A percentile compares a stretch with the other conserved stretches of the same genome.
These are phyloP conservation scores for Penicillium frequentans DNA, from an alignment of 2,329 filamentous ascomycete genomes.

Conservation along the genomic window DNA sequence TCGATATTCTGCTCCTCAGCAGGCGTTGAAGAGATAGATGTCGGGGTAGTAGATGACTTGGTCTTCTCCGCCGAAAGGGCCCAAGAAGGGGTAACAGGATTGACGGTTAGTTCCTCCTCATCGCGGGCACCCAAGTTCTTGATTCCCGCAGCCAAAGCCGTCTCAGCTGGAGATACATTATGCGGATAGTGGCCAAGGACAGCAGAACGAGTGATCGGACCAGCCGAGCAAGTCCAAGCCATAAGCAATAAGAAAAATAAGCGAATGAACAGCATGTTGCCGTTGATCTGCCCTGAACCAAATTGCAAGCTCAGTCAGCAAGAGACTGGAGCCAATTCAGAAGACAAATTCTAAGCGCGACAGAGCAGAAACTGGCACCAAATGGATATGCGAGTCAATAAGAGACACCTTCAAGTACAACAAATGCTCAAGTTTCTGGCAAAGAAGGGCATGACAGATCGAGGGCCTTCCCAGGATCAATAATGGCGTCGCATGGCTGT, in stretches of 20 bases:
- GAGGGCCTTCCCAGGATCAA: neutral
- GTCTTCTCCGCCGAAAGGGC: neutral
- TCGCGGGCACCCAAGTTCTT: neutral
- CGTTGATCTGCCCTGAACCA: neutral
- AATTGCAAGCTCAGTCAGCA: neutral
- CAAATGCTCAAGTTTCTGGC: neutral
- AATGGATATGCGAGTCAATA: neutral
- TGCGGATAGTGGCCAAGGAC: neutral
- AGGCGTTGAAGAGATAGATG: neutral
- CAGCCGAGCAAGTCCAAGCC: slow-evolving; percentile 19
- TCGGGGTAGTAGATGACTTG: neutral
- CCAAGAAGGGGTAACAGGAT: neutral
- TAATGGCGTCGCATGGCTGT: neutral
- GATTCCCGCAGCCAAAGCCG: neutral
- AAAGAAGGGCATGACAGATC: neutral
- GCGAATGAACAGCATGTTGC: slow-evolving; percentile 18
- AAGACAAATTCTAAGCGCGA: neutral
- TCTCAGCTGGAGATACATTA: neutral
- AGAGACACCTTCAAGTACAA: neutral
- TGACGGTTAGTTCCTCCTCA: neutral
- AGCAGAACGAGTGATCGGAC: slow-evolving; percentile 26
- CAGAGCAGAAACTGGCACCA: neutral
- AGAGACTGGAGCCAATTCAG: neutral
- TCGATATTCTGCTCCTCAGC: neutral
- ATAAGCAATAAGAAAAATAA: slow-evolving; percentile 12